Conservation (phyloP, 2,329 filamentous ascomycete species). For the Phyllosticta capitalensis region DNA sequence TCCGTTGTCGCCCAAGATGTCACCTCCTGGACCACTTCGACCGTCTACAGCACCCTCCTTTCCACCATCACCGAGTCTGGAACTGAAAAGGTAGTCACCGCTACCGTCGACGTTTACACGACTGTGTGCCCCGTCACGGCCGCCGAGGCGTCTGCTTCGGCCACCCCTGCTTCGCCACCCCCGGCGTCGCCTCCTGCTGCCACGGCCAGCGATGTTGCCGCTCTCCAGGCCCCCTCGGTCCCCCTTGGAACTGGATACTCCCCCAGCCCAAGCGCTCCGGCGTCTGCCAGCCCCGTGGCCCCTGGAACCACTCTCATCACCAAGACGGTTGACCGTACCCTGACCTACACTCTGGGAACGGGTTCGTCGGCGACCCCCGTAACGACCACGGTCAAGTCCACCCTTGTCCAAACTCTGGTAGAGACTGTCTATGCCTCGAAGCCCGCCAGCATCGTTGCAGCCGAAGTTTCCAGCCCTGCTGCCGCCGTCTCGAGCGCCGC, state of each 20-base stretch:
- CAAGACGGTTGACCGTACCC: constrained; percentile 6
- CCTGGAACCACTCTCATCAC: constrained; percentile 6
- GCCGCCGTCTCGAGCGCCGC: constrained; percentile 4
- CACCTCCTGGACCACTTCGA: constrained; percentile 10
- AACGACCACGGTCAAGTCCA: constrained; percentile 34
- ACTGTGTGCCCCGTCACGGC: constrained; percentile 33
- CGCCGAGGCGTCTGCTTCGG: constrained; percentile 20
- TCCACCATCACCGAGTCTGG: constrained; percentile 10
- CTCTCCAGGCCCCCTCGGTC: constrained; percentile 8
- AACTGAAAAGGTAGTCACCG: constrained; percentile 12
- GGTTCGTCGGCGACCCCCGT: constrained; percentile 37
- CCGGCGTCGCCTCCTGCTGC: background rate
- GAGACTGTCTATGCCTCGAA: constrained; percentile 19
- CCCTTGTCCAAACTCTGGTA: constrained; percentile 24
- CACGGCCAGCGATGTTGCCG: constrained; percentile 5
- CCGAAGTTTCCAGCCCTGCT: background rate
- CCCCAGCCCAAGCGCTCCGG: background rate
- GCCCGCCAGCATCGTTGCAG: constrained; percentile 11
- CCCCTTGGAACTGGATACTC: constrained; percentile 15
- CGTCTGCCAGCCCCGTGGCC: constrained; percentile 7
- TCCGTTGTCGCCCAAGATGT: constrained; percentile 7
- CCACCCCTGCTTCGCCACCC: constrained; percentile 13
- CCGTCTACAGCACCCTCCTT: constrained; percentile 11
- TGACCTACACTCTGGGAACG: constrained; percentile 29
- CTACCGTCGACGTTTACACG: constrained; percentile 24